phyloP scores from a whole-genome alignment of 306 rosid genomes.

The Erythrophleum fordii region DNA sequence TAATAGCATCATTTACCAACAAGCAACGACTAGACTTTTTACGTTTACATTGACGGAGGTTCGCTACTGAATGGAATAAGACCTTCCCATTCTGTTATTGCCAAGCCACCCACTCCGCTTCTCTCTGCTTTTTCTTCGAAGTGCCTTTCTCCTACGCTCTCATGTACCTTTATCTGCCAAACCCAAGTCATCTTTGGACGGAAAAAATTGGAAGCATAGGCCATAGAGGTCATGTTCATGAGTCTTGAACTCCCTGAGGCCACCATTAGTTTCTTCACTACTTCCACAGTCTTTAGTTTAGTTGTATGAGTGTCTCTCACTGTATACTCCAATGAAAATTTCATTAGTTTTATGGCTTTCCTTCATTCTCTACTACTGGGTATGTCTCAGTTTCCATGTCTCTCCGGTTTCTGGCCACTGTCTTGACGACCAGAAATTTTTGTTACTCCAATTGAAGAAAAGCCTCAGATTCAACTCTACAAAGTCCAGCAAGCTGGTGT shows the following conservation, averaged over 20 bases:
- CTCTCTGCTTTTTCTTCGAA: neutral
- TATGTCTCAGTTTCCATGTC: neutral
- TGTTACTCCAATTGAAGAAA: conserved; percentile 31
- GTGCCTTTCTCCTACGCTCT: neutral
- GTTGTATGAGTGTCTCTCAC: neutral
- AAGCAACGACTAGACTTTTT: neutral
- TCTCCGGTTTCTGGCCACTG: neutral
- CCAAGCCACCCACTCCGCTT: too few relatives aligned
- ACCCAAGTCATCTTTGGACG: neutral
- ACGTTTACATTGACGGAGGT: conserved; percentile 12
- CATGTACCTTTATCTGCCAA: neutral
- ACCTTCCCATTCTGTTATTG: neutral
- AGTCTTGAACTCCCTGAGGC: neutral
- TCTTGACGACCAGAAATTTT: neutral
- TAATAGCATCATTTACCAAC: too few relatives aligned
- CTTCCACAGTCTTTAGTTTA: neutral
- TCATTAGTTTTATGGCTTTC: conserved; percentile 14
- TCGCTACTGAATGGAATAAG: neutral
- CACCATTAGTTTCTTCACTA: conserved; percentile 4
- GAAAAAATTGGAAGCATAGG: neutral
- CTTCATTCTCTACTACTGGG: conserved; percentile 31
- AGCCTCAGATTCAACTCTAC: neutral
- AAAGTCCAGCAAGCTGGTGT: conserved; percentile 21
- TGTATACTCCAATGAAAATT: conserved; percentile 30
- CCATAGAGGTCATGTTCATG: neutral